Percentiles rank a stretch among this genome's conserved stretches.
Evolutionary conservation across 441 rosid genomes (phyloP).

Genomic region (Mallotus japonicus): DNA sequence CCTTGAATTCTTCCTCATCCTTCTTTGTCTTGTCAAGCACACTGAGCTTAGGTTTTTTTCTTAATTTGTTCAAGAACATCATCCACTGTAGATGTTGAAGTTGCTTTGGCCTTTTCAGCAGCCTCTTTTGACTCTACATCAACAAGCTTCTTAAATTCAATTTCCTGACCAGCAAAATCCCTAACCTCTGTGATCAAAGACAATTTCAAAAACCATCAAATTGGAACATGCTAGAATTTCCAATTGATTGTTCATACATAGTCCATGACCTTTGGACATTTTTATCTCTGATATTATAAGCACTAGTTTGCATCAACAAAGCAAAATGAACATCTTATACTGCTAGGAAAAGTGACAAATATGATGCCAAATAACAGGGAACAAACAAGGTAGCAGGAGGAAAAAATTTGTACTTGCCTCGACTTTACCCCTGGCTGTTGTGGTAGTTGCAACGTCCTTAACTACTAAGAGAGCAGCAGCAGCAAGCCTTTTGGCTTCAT

Average conservation of each 20-base stretch:
- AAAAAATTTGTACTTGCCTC: slow-evolving; percentile 48
- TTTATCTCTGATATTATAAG: background rate
- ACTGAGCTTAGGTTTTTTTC: slow-evolving; percentile 87
- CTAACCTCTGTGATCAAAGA: slow-evolving; percentile 71
- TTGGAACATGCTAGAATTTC: too few relatives aligned
- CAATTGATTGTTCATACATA: too few relatives aligned
- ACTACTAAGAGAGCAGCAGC: slow-evolving; percentile 86
- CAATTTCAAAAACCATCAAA: background rate
- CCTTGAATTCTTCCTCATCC: slow-evolving; percentile 95
- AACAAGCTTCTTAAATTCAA: slow-evolving; percentile 74
- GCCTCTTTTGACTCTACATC: slow-evolving; percentile 87
- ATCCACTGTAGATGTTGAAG: slow-evolving; percentile 73
- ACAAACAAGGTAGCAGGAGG: background rate
- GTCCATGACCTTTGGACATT: too few relatives aligned
- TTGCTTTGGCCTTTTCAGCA: slow-evolving; percentile 51
- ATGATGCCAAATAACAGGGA: background rate
- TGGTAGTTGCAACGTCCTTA: slow-evolving; percentile 64
- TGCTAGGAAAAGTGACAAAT: too few relatives aligned
- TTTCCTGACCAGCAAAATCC: too few relatives aligned
- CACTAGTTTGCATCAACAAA: background rate
- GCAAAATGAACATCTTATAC: background rate
- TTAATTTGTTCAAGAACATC: slow-evolving; percentile 79
- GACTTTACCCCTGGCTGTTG: slow-evolving; percentile 59
- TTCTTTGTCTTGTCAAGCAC: slow-evolving; percentile 86
- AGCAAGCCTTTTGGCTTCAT: slow-evolving; percentile 57